Conservation (phyloP, 108 stramenopile genomes). For the Seminavis robusta region DNA sequence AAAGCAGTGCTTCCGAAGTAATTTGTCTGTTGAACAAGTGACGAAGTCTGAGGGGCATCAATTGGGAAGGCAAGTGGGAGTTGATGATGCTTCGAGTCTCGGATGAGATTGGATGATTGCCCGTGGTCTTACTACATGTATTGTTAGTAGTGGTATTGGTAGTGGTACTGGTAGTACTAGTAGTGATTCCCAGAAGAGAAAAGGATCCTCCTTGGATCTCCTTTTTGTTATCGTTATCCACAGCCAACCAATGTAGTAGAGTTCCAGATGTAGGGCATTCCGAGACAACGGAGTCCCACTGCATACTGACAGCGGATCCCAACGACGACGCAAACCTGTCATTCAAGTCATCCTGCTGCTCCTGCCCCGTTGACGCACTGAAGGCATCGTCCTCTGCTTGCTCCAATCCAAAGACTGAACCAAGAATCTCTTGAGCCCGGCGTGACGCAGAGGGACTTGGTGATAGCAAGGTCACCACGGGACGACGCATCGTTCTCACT, state of each 20-base stretch:
- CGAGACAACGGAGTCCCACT: conserved; percentile 56
- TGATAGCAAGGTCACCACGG: conserved; percentile 58
- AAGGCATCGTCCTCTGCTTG: neutral
- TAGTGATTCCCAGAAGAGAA: neutral
- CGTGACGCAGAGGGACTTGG: conserved; percentile 37
- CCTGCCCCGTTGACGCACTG: neutral
- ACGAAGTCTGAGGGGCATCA: conserved; percentile 17
- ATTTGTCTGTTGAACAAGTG: no score
- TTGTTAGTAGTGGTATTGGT: neutral
- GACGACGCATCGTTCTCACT: conserved; percentile 11
- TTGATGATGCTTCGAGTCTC: conserved; percentile 9
- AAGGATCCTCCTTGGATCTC: no score
- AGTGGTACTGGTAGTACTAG: neutral
- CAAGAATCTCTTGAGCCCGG: conserved; percentile 36
- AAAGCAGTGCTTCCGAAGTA: no score
- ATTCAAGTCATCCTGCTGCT: conserved; percentile 33
- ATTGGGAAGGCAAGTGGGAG: conserved; percentile 11
- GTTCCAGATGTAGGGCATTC: conserved; percentile 45
- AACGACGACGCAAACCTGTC: conserved; percentile 16
- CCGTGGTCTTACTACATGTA: neutral
- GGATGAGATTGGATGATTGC: neutral
- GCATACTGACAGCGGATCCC: conserved; percentile 20
- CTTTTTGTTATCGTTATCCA: neutral
- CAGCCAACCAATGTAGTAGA: conserved; percentile 54
- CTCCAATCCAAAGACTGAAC: conserved; percentile 22